Percentiles rank a stretch among this genome's conserved stretches.
phyloP scores from a whole-genome alignment of 2,329 filamentous ascomycete species.

The Helicocarpus griseus region DNA sequence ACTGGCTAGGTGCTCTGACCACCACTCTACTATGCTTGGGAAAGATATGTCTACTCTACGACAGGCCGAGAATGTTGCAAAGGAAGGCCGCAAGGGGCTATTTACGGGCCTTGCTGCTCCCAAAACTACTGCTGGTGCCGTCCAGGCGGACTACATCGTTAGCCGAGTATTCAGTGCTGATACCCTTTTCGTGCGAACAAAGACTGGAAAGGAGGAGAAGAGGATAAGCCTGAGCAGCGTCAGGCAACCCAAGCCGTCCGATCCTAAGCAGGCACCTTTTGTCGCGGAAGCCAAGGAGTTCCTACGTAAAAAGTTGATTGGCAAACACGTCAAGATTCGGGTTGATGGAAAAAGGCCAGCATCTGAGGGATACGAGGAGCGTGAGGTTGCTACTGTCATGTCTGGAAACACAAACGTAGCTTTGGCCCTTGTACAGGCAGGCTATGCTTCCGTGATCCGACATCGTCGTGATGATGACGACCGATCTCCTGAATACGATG shows the following conservation, averaged over 20 bases:
- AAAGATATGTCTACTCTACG: constrained; percentile 77
- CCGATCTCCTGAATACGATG: constrained; percentile 84
- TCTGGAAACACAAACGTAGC: constrained; percentile 81
- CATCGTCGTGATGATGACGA: constrained; percentile 93
- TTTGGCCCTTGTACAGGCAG: constrained; percentile 76
- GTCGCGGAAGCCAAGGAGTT: constrained; percentile 93
- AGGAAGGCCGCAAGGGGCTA: constrained; percentile 63
- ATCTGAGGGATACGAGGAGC: constrained; percentile 82
- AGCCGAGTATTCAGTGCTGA: constrained; percentile 81
- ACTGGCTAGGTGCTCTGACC: constrained; percentile 85
- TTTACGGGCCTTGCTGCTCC: constrained; percentile 68
- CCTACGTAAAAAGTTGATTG: constrained; percentile 83
- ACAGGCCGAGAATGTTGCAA: constrained; percentile 77
- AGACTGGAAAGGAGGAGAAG: constrained; percentile 68
- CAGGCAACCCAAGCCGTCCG: constrained; percentile 79
- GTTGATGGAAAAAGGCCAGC: constrained; percentile 88
- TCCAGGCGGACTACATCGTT: constrained; percentile 70
- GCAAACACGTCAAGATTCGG: constrained; percentile 83
- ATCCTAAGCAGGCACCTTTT: constrained; percentile 80
- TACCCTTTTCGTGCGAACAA: constrained; percentile 76
- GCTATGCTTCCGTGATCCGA: constrained; percentile 86
- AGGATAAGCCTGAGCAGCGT: constrained; percentile 87
- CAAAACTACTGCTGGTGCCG: constrained; percentile 51
- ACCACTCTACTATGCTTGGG: constrained; percentile 87
- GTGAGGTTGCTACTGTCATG: constrained; percentile 83